Percentiles rank a stretch among this genome's conserved stretches.
Evolutionary conservation across 2,329 filamentous ascomycete species (phyloP).

Genomic region (Phaeosphaeriaceae sp.): DNA sequence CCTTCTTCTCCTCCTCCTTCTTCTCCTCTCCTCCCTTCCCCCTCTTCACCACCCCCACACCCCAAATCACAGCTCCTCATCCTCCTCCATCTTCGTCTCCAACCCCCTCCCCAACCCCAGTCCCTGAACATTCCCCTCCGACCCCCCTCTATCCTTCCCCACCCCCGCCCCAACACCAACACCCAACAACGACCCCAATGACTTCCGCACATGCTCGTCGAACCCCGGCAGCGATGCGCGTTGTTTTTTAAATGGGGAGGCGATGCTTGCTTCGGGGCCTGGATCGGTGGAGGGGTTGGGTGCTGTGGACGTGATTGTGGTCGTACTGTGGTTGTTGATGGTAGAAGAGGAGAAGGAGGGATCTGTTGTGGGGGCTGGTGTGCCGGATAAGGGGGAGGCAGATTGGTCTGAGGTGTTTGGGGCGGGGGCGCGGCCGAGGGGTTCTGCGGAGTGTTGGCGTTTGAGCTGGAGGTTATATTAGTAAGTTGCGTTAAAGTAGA

Average conservation of each 20-base stretch:
- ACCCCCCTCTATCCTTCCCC: constrained; percentile 42
- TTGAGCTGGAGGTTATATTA: too few species aligned
- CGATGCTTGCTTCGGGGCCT: constrained; percentile 60
- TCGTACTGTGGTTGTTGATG: too few species aligned
- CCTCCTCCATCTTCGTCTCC: constrained; percentile 50
- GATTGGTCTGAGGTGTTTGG: constrained; percentile 32
- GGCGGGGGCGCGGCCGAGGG: constrained; percentile 54
- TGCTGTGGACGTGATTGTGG: too few species aligned
- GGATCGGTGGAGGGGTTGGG: too few species aligned
- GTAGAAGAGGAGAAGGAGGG: constrained; percentile 37
- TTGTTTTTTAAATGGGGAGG: constrained; percentile 78
- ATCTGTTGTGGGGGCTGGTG: constrained; percentile 26
- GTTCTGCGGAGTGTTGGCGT: constrained; percentile 77
- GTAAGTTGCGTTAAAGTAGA: too few species aligned
- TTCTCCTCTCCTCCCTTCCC: too few species aligned
- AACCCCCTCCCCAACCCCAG: too few species aligned
- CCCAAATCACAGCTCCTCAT: constrained; percentile 51
- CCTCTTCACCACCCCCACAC: too few species aligned
- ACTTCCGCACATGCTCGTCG: constrained; percentile 51
- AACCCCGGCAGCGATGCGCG: constrained; percentile 65
- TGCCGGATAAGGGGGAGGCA: constrained; percentile 33
- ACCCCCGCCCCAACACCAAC: too few species aligned
- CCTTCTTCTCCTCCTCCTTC: too few species aligned
- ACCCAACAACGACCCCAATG: constrained; percentile 41
- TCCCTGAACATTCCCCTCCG: constrained; percentile 40